Conservation (phyloP, 2,329 filamentous ascomycete genomes). For the Hypoxylon sp. region DNA sequence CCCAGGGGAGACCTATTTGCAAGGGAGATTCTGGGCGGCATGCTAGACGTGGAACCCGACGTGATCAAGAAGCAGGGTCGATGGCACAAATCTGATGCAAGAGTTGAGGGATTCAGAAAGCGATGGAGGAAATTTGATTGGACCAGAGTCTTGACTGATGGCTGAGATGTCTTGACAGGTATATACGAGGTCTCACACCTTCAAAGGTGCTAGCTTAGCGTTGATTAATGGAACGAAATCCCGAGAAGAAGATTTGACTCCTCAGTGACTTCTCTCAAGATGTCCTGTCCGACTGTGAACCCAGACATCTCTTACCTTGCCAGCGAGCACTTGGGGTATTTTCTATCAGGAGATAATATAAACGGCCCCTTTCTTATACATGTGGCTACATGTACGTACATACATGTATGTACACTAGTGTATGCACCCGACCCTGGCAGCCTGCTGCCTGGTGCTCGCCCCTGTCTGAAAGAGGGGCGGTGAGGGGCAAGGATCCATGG, state of each 20-base stretch:
- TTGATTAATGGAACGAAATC: background rate
- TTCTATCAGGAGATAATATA: background rate
- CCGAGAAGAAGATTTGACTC: background rate
- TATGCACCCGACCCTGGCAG: no score
- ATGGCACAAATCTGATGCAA: conserved; percentile 78
- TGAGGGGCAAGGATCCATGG: conserved; percentile 10
- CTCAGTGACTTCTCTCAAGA: background rate
- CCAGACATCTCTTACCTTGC: background rate
- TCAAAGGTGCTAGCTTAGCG: background rate
- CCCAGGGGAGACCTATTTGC: conserved; percentile 93
- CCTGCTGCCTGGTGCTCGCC: no score
- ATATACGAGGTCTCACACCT: background rate
- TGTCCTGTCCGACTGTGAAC: background rate
- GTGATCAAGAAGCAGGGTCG: conserved; percentile 90
- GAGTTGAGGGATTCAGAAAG: conserved; percentile 83
- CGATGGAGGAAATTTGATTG: conserved; percentile 96
- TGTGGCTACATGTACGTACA: no score
- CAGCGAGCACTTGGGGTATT: background rate
- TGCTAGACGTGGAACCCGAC: conserved; percentile 85
- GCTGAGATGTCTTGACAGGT: conserved; percentile 29
- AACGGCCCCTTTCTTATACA: no score
- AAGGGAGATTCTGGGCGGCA: conserved; percentile 89
- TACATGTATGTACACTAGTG: no score
- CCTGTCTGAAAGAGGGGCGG: conserved; percentile 17
- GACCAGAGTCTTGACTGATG: conserved; percentile 68